Evolutionary conservation across 306 rosid species (phyloP).

Genomic region (Fragaria vesca): DNA sequence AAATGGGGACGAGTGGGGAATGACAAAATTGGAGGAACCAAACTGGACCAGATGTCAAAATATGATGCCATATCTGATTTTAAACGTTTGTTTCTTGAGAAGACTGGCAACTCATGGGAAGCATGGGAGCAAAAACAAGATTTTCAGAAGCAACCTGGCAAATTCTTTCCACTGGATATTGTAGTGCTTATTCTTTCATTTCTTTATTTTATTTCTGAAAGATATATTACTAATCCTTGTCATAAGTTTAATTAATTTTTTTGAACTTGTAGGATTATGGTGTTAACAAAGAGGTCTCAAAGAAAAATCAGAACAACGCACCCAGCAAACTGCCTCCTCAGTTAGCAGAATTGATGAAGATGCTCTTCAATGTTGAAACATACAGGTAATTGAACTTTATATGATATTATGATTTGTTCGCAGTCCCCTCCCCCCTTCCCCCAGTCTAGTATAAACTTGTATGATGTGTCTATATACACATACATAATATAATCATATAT

Average conservation of each 20-base stretch:
- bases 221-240: slow-evolving; percentile 19
- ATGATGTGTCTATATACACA: not conserved
- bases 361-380: slow-evolving; percentile 91
- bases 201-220: slow-evolving; percentile 3
- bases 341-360: slow-evolving; percentile 82
- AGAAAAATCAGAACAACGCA: slow-evolving; percentile 37
- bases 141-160: slow-evolving; percentile 91
- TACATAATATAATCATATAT: not conserved
- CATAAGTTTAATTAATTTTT: not conserved
- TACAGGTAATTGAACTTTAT: slow-evolving; percentile 60
- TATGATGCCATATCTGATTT: slow-evolving; percentile 72
- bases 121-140: slow-evolving; percentile 85
- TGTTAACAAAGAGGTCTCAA: slow-evolving; percentile 64
- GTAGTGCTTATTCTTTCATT: slow-evolving; percentile 40
- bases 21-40: slow-evolving; percentile 82
- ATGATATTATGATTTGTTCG: slow-evolving; percentile 15
- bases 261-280: slow-evolving; percentile 80
- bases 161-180: slow-evolving; percentile 92
- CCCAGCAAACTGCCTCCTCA: slow-evolving; percentile 68
- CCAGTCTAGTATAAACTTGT: not conserved
- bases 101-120: slow-evolving; percentile 98
- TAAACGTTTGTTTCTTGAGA: slow-evolving; percentile 84
- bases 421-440: not conserved
- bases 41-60: slow-evolving; percentile 71
- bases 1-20: slow-evolving; percentile 99